These are phyloP conservation scores for Metarhizium robertsii DNA, from an alignment of 2,329 filamentous ascomycete species.

Conservation along the genomic window DNA sequence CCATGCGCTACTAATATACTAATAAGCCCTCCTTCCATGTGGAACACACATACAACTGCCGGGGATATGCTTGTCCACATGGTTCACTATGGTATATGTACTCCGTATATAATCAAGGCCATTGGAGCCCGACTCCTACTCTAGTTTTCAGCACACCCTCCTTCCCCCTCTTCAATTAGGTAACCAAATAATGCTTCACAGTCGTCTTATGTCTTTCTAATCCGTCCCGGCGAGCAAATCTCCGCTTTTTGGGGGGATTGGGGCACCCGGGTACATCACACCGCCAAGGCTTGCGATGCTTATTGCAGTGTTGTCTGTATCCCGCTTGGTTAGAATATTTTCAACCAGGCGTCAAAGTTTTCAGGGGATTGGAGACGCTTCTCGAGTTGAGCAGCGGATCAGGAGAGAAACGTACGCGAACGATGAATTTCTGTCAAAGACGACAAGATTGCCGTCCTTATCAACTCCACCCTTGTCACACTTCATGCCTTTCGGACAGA, in stretches of 20 bases:
- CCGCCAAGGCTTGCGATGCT: conserved; percentile 32
- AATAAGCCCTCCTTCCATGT: background rate
- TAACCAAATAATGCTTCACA: conserved; percentile 26
- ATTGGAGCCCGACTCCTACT: background rate
- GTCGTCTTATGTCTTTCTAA: conserved; percentile 31
- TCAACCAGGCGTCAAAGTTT: background rate
- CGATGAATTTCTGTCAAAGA: conserved; percentile 32
- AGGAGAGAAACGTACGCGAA: conserved; percentile 22
- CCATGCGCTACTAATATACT: background rate
- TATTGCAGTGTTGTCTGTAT: conserved; percentile 32
- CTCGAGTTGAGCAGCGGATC: background rate
- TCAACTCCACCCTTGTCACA: conserved; percentile 33
- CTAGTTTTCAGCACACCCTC: background rate
- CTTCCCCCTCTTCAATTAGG: conserved; percentile 9
- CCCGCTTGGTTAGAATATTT: conserved; percentile 5
- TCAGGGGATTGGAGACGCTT: background rate
- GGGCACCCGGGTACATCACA: conserved; percentile 29
- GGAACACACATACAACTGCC: background rate
- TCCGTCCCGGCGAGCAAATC: conserved; percentile 31
- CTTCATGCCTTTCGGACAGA: conserved; percentile 23
- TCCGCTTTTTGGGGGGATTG: conserved; percentile 30
- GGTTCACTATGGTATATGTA: background rate
- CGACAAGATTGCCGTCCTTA: conserved; percentile 25
- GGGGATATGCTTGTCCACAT: background rate
- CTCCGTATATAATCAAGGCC: background rate